Percentiles rank a stretch among this genome's conserved stretches.
Conservation (phyloP, 1,139 yeast species). For the Blastobotrys illinoisensis region DNA sequence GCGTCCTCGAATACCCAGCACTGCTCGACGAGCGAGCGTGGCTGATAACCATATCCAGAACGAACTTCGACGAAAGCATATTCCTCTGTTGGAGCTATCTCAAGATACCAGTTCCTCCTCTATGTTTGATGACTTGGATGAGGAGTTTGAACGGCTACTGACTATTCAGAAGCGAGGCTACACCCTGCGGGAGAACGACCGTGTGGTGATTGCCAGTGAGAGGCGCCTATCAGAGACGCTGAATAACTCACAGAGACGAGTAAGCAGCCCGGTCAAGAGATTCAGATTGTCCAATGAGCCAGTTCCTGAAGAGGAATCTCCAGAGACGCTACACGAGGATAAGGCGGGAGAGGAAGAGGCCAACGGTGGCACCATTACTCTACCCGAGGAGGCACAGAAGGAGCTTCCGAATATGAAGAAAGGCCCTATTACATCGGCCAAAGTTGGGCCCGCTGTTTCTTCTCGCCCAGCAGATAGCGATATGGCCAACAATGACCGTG, state of each 20-base stretch:
- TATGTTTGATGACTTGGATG: constrained; percentile 37
- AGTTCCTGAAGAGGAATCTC: constrained; percentile 12
- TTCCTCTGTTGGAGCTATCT: constrained; percentile 24
- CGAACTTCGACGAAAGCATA: constrained; percentile 17
- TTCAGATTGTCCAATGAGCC: constrained; percentile 3
- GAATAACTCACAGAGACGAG: constrained; percentile 14
- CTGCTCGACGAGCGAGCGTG: constrained; percentile 1
- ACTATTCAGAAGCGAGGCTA: constrained; percentile 31
- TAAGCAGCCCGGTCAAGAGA: constrained; percentile 25
- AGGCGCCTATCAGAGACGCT: constrained; percentile 15
- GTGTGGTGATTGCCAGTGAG: constrained; percentile 30
- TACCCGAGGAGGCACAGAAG: constrained; percentile 11
- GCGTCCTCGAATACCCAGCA: constrained; percentile 12
- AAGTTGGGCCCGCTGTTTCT: constrained; percentile 3
- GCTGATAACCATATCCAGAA: constrained; percentile 15
- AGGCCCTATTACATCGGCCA: constrained; percentile 10
- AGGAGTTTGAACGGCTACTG: constrained; percentile 36
- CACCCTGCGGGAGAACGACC: constrained; percentile 30
- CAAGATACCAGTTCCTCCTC: constrained; percentile 33
- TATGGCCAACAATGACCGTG: constrained; percentile 48
- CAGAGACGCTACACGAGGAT: constrained; percentile 12
- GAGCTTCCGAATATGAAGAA: constrained; percentile 12
- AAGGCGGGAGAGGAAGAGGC: constrained; percentile 3
- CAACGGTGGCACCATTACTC: constrained; percentile 8
- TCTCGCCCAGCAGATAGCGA: constrained; percentile 12